Evolutionary conservation across 2,329 filamentous ascomycete genomes (phyloP), one percentile per base, ranked within the genome.

Genomic region (Hypomyces rosellus): DNA sequence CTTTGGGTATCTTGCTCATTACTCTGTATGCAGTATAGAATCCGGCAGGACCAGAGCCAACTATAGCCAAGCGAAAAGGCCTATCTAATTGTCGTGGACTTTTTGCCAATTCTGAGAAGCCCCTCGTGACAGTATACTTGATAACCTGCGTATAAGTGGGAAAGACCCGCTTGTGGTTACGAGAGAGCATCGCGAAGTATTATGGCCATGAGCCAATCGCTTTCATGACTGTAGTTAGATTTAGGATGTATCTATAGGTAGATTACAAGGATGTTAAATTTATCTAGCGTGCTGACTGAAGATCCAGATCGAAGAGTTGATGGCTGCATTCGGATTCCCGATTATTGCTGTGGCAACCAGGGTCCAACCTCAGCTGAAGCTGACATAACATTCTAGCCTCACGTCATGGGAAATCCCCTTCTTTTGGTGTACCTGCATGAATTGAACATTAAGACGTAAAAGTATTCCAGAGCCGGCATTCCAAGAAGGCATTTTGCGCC

Each of bases 21-120:
- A 96, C 78, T 51, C 90, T 82, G 62, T 93, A 89, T 1, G 93
- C 86, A 1, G 92, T 88, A 65, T 99, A 99, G 74, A 97, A 99
- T 3, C 93, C 93, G 12, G 93, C 93, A 1, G 93, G 93, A 1
- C 93, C 93, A 25, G 93, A 96, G 46, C 92, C 93, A 59, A 97
- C 81, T 55, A 97, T 80, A 53, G 92, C 93, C 67, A 97, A 77
- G 45, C 89, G 86, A 61, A 92, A 82, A 2, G 82, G 80, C 44
- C 75, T 70, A 51, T 72, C 69, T 22, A 43, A 33, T 18, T 44
- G 51, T 16, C 46, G 46, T 2, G 42, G 15, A 40, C 33, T 41
- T 33, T 14, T 37, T 13, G 25, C 25, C 22, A 45, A 45, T 30
- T 30, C 30, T 8, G 45, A 46, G 30, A 37, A 48, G 34, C 37